Evolutionary conservation across 2,329 filamentous ascomycete genomes (phyloP).

Genomic region (Aspergillus sp.): DNA sequence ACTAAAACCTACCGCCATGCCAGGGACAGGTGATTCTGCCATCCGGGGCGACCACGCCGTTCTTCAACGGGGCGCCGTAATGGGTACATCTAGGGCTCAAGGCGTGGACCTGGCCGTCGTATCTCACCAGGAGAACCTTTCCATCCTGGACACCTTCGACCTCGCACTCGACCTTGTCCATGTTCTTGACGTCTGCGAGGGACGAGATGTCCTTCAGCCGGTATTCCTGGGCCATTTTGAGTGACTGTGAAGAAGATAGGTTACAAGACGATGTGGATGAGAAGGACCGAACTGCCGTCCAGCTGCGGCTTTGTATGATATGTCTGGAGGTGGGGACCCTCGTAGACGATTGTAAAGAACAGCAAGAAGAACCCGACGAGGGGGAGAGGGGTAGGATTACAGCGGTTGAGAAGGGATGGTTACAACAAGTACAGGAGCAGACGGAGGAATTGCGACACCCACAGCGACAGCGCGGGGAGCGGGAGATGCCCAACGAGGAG

Average conservation of each 20-base stretch:
- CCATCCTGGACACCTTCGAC: slow-evolving; percentile 84
- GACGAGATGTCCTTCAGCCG: slow-evolving; percentile 72
- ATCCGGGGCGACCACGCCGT: slow-evolving; percentile 77
- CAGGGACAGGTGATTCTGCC: slow-evolving; percentile 90
- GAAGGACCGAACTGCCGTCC: slow-evolving; percentile 5
- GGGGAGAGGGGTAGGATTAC: slow-evolving; percentile 2
- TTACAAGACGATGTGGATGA: slow-evolving; percentile 7
- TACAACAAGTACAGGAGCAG: slow-evolving; percentile 25
- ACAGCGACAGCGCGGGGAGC: slow-evolving; percentile 18
- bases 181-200: slow-evolving; percentile 67
- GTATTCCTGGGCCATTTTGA: slow-evolving; percentile 39
- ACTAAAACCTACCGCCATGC: slow-evolving; percentile 72
- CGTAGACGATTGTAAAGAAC: background rate
- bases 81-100: slow-evolving; percentile 82
- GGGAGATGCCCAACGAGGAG: background rate
- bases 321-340: background rate
- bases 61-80: slow-evolving; percentile 85
- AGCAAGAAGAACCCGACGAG: background rate
- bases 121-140: slow-evolving; percentile 83
- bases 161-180: slow-evolving; percentile 84
- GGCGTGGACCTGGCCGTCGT: slow-evolving; percentile 73
- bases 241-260: background rate
- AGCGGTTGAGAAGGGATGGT: slow-evolving; percentile 15
- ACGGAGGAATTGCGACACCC: slow-evolving; percentile 17
- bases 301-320: background rate